Evolutionary conservation across 1,284 basidiomycete genomes (phyloP).

Genomic region (Cryptococcus sp.): DNA sequence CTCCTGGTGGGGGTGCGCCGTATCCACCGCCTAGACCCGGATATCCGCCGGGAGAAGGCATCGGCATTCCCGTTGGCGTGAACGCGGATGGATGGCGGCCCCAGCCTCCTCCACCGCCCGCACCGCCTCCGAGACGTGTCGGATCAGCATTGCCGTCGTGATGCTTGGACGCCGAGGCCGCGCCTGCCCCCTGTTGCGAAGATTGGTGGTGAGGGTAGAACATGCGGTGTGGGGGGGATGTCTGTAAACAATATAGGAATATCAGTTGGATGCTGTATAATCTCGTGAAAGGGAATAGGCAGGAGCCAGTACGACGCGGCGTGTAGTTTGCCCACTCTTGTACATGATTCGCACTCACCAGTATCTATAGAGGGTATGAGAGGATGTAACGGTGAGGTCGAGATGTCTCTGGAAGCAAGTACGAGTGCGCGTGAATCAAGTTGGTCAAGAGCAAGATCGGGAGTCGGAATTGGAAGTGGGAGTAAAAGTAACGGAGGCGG

Average conservation of each 20-base stretch:
- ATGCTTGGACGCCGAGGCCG: constrained; percentile 36
- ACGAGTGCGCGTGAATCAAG: too few relatives aligned
- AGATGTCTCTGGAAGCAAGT: too few relatives aligned
- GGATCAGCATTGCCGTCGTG: constrained; percentile 32
- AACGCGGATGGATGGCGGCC: constrained; percentile 25
- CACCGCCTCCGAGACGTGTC: constrained; percentile 16
- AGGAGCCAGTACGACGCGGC: too few relatives aligned
- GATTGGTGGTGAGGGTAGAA: constrained; percentile 32
- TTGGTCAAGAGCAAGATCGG: too few relatives aligned
- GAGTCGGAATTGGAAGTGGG: background rate
- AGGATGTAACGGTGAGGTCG: too few relatives aligned
- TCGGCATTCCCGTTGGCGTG: constrained; percentile 25
- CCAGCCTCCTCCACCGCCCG: constrained; percentile 26
- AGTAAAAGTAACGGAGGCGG: constrained; percentile 1
- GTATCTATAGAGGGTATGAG: too few relatives aligned
- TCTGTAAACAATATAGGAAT: background rate
- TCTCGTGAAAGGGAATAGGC: background rate
- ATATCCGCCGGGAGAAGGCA: constrained; percentile 30
- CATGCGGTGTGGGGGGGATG: constrained; percentile 28
- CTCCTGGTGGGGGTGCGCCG: constrained; percentile 27
- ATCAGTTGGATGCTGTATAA: background rate
- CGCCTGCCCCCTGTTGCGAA: constrained; percentile 31
- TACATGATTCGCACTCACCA: too few relatives aligned
- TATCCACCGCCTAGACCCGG: constrained; percentile 20
- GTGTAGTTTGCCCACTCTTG: too few relatives aligned